phyloP scores from a whole-genome alignment of 1,284 basidiomycete species.

The Puccinia hordei region DNA sequence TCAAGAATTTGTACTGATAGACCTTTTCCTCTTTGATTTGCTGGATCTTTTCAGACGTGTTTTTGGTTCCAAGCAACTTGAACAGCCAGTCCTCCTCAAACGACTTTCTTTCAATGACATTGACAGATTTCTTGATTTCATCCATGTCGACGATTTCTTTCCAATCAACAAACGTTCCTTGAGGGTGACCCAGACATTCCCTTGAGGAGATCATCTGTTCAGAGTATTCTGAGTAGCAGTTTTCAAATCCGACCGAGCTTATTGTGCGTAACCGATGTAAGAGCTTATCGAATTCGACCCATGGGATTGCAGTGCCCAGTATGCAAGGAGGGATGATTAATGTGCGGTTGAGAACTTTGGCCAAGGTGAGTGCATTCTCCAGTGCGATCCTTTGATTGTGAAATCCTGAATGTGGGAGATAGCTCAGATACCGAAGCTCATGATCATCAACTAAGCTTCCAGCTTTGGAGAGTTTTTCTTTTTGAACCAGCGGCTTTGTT shows the following conservation, averaged over 20 bases:
- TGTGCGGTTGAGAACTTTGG: slow-evolving; percentile 71
- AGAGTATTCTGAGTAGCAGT: slow-evolving; percentile 2
- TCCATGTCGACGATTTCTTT: slow-evolving; percentile 30
- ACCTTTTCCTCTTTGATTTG: slow-evolving; percentile 17
- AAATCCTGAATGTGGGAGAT: slow-evolving; percentile 63
- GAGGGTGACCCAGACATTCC: slow-evolving; percentile 25
- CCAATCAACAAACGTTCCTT: slow-evolving; percentile 33
- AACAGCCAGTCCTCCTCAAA: slow-evolving; percentile 27
- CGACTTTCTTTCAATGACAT: slow-evolving; percentile 8
- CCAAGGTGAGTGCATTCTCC: slow-evolving; percentile 74
- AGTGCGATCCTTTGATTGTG: slow-evolving; percentile 81
- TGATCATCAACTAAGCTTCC: not conserved
- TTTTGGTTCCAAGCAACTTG: not conserved
- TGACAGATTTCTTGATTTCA: slow-evolving; percentile 16
- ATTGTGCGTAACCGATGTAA: slow-evolving; percentile 6
- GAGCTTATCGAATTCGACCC: slow-evolving; percentile 36
- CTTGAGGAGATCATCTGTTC: not conserved
- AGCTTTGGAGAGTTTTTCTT: not conserved
- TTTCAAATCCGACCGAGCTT: slow-evolving; percentile 19
- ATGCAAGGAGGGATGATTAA: slow-evolving; percentile 68
- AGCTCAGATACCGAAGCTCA: slow-evolving; percentile 49
- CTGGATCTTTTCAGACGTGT: slow-evolving; percentile 13
- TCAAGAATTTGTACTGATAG: slow-evolving; percentile 17
- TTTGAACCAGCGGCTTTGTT: not conserved
- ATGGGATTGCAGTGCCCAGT: slow-evolving; percentile 62